Base-by-base conservation (phyloP, 1,284 basidiomycete species). In the Thelephora terrestris region DNA sequence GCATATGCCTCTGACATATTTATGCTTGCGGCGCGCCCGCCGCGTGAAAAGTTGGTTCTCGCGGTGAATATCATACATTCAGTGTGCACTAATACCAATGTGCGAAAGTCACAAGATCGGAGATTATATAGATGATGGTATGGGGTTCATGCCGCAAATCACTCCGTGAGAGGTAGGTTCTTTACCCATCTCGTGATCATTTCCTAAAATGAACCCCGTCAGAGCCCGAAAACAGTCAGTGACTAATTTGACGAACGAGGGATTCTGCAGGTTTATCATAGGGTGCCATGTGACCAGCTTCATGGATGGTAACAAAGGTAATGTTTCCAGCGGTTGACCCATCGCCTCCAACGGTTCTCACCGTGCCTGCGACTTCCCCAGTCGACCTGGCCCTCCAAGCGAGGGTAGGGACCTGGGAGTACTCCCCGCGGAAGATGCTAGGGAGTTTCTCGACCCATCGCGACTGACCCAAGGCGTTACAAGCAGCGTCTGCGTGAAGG, bases 391-490 rank as follows among this genome's bases (percentile, higher is more conserved):
- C 68, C 40, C 70, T 53, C 65, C 67, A 78, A 10, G 69, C 67
- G 10, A 71, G 60, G 9, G 75, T 58, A 35, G 74, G 65, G 2
- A 82, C 69, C 12, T 63, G 63, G 45, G 63, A 58, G 63, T 87
- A 90, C 54, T 87, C 82, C 5, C 68, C 59, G 18, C 73, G 65
- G 70, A 85, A 89, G 27, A 72, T 65, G 16, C 79, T 78, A 27
- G 80, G 74, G 12, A 87, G 69, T 34, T 65, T 65, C 48, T 75
- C 70, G 24, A 89, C 67, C 86, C 86, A 88, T 40, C 78, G 70
- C 58, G 80, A 76, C 54, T 88, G 84, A 20, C 86, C 84, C 80
- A 86, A 75, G 55, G 71, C 85, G 64, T 88, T 87, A 68, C 86
- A 89, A 77, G 85, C 84, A 70, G 82, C 80, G 63, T 92, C 91